phyloP scores from a whole-genome alignment of 441 rosid genomes.

The Theobroma grandiflorum region DNA sequence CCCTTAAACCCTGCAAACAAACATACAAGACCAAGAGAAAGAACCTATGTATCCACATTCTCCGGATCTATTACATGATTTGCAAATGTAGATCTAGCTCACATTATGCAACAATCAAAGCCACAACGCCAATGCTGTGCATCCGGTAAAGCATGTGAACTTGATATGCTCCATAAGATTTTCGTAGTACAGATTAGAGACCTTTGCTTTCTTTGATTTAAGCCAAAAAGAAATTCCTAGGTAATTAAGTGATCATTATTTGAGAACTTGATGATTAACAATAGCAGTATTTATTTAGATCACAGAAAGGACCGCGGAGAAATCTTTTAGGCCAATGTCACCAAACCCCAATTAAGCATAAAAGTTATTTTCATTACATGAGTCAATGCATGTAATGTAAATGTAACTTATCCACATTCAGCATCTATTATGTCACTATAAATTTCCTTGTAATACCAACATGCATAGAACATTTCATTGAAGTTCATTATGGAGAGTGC shows the following conservation, averaged over 20 bases:
- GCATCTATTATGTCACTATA: background rate
- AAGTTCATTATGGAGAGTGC: background rate
- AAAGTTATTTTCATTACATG: background rate
- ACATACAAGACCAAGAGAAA: background rate
- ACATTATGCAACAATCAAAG: background rate
- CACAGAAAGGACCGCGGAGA: background rate
- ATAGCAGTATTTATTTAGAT: background rate
- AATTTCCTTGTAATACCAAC: conserved; percentile 1
- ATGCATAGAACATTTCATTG: background rate
- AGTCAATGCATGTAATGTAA: background rate
- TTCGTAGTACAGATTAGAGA: background rate
- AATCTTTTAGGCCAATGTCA: background rate
- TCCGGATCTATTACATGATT: background rate
- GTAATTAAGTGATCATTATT: background rate
- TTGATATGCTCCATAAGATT: background rate
- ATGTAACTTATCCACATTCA: background rate
- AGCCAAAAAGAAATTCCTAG: background rate
- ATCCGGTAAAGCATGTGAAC: background rate
- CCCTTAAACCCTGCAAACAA: background rate
- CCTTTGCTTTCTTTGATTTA: background rate
- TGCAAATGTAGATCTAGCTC: background rate
- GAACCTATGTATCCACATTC: background rate
- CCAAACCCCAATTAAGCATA: background rate
- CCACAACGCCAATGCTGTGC: background rate
- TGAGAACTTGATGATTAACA: background rate